Conservation (phyloP, 495 filamentous ascomycete species). For the Penicillium cosmopolitanum region DNA sequence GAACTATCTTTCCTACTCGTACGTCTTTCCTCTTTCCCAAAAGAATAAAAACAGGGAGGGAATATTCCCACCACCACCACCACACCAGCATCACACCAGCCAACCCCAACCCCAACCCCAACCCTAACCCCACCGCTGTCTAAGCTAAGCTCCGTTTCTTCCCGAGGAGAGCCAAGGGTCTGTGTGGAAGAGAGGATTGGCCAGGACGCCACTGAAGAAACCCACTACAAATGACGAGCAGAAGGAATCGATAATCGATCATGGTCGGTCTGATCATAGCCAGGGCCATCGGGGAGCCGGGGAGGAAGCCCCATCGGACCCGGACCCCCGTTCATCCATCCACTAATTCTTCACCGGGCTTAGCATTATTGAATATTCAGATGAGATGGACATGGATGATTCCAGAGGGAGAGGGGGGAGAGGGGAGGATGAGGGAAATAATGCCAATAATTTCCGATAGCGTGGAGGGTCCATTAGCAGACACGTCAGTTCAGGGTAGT, state of each 20-base stretch:
- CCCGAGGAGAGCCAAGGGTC: slow-evolving; percentile 12
- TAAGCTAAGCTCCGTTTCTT: slow-evolving; percentile 20
- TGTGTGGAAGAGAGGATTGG: background rate
- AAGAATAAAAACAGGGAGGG: too few relatives aligned
- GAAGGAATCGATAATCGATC: background rate
- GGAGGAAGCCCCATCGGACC: too few relatives aligned
- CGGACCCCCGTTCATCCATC: too few relatives aligned
- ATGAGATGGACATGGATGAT: background rate
- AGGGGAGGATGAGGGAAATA: background rate
- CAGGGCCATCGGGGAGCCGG: too few relatives aligned
- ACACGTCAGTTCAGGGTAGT: too few relatives aligned
- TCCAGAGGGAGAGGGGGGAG: too few relatives aligned
- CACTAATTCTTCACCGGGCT: too few relatives aligned
- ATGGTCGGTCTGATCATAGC: too few relatives aligned
- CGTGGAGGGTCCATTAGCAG: background rate
- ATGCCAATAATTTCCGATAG: slow-evolving; percentile 1
- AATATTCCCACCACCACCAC: too few relatives aligned
- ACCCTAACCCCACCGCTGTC: background rate
- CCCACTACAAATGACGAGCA: background rate
- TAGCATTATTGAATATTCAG: background rate
- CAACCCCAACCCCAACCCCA: background rate
- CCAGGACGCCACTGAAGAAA: background rate
- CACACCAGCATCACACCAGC: too few relatives aligned
- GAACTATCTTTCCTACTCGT: too few relatives aligned
- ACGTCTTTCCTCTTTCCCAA: too few relatives aligned